Evolutionary conservation across 345 rosid genomes (phyloP).

Genomic region (Corchorus olitorius): DNA sequence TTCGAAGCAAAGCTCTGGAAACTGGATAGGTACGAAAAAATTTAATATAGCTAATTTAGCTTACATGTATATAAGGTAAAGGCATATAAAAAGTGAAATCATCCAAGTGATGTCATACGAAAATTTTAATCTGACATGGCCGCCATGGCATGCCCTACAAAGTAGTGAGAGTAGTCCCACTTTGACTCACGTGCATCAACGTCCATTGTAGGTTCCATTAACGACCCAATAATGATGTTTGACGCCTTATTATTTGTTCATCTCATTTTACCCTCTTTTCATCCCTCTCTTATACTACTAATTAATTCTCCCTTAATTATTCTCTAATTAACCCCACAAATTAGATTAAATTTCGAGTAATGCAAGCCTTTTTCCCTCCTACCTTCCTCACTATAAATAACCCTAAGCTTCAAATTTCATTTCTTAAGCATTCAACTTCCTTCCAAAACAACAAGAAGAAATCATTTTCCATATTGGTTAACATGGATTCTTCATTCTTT

Average conservation of each 20-base stretch:
- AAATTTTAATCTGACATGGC: constrained; percentile 31
- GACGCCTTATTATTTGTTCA: constrained; percentile 24
- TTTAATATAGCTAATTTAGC: too few relatives aligned
- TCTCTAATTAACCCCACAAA: neutral
- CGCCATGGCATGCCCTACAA: constrained; percentile 41
- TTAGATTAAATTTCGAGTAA: neutral
- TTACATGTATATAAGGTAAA: too few relatives aligned
- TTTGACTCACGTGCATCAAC: constrained; percentile 64
- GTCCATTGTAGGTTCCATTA: constrained; percentile 26
- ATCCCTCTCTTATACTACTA: neutral
- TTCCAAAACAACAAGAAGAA: neutral
- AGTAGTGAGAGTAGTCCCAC: neutral
- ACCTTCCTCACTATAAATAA: constrained; percentile 25
- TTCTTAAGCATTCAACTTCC: neutral
- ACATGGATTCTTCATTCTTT: constrained; percentile 42
- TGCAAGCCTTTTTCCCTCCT: constrained; percentile 14
- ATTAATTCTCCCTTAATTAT: neutral
- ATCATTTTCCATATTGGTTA: neutral
- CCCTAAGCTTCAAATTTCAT: constrained; percentile 2
- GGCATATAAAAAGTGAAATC: constrained; percentile 17
- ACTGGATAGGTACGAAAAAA: too few relatives aligned
- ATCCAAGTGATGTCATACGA: constrained; percentile 21
- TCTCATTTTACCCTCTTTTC: constrained; percentile 28
- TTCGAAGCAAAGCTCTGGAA: too few relatives aligned
- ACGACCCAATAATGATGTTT: constrained; percentile 28